Evolutionary conservation across 352 stramenopile genomes (phyloP).

Genomic region (Pseudoperonospora humuli): DNA sequence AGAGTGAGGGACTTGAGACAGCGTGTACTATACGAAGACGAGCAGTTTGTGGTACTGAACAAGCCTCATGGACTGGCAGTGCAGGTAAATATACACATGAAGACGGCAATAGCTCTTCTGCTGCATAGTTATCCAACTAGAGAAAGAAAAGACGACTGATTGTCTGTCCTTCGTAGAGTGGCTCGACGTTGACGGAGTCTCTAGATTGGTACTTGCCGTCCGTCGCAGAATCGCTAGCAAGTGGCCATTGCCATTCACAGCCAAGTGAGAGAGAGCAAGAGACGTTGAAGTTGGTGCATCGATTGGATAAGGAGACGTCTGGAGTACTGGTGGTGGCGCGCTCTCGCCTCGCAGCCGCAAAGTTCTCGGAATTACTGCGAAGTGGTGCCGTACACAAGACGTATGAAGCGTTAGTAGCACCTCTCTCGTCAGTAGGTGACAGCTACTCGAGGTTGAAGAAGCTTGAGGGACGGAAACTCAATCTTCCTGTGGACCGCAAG

Average conservation of each 20-base stretch:
- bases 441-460: slow-evolving; percentile 7
- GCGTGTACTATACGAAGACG: slow-evolving; percentile 40
- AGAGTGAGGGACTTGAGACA: slow-evolving; percentile 21
- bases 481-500: slow-evolving; percentile 37
- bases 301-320: slow-evolving; percentile 66
- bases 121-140: not conserved
- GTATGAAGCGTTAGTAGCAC: slow-evolving; percentile 44
- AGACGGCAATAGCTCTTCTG: not conserved
- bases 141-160: not conserved
- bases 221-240: slow-evolving; percentile 21
- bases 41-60: slow-evolving; percentile 57
- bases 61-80: slow-evolving; percentile 66
- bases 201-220: slow-evolving; percentile 39
- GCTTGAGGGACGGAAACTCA: slow-evolving; percentile 24
- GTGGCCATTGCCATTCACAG: not conserved
- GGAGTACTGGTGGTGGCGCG: slow-evolving; percentile 59
- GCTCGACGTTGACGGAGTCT: slow-evolving; percentile 32
- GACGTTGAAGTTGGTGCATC: slow-evolving; percentile 45
- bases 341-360: slow-evolving; percentile 50
- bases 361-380: slow-evolving; percentile 43
- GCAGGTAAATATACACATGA: slow-evolving; percentile 18
- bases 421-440: not conserved
- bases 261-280: slow-evolving; percentile 6
- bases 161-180: slow-evolving; percentile 9
- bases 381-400: slow-evolving; percentile 41